Conservation (phyloP, 257 asterid species). For the Fraxinus americana region DNA sequence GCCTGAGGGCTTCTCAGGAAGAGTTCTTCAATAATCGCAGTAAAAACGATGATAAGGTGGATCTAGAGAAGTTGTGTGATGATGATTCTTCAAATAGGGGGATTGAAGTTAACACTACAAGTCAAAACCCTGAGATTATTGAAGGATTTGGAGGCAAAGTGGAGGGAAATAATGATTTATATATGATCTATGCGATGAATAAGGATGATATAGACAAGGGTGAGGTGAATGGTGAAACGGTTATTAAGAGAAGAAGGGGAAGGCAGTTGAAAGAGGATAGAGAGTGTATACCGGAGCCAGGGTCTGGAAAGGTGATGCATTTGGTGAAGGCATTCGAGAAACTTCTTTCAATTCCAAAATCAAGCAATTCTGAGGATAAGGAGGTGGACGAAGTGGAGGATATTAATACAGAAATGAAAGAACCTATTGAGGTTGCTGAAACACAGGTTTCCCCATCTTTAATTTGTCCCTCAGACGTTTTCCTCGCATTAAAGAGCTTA, state of each 20-base stretch:
- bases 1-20: slow-evolving; percentile 28
- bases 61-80: slow-evolving; percentile 10
- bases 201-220: slow-evolving; percentile 12
- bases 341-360: slow-evolving; percentile 44
- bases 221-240: slow-evolving; percentile 15
- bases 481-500: slow-evolving; percentile 69
- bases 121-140: slow-evolving; percentile 3
- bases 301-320: slow-evolving; percentile 77
- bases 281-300: slow-evolving; percentile 50
- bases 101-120: background rate
- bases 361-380: slow-evolving; percentile 41
- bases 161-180: slow-evolving; percentile 23
- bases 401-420: slow-evolving; percentile 29
- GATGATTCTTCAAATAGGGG: slow-evolving; percentile 22
- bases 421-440: slow-evolving; percentile 35
- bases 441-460: slow-evolving; percentile 51
- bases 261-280: slow-evolving; percentile 58
- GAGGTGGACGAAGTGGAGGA: slow-evolving; percentile 46
- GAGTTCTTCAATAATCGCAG: slow-evolving; percentile 43
- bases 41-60: slow-evolving; percentile 27
- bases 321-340: slow-evolving; percentile 83
- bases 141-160: slow-evolving; percentile 21
- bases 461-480: slow-evolving; percentile 68
- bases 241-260: slow-evolving; percentile 61
- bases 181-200: background rate